phyloP scores from a whole-genome alignment of 2,329 filamentous ascomycete genomes.

The Diaporthe caulivora region DNA sequence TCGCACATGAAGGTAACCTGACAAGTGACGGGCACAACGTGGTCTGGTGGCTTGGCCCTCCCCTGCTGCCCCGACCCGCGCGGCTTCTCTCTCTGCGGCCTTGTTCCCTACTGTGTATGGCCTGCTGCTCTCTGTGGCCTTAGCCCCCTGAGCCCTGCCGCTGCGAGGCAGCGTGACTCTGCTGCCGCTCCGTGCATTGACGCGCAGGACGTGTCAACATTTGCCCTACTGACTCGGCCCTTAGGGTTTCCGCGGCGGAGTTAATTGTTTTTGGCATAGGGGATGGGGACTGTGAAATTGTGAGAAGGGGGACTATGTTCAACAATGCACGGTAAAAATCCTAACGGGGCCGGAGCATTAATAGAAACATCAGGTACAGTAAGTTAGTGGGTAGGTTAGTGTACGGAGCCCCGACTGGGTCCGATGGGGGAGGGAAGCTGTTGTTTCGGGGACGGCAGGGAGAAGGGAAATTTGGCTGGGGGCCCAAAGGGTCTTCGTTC shows the following conservation, averaged over 20 bases:
- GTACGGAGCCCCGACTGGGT: constrained; percentile 19
- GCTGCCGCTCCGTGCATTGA: constrained; percentile 4
- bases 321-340: too few species aligned
- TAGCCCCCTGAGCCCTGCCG: not conserved
- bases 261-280: not conserved
- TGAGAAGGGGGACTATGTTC: too few species aligned
- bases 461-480: constrained; percentile 14
- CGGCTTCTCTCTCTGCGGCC: not conserved
- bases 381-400: too few species aligned
- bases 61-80: not conserved
- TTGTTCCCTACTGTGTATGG: too few species aligned
- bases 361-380: not conserved
- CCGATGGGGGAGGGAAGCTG: constrained; percentile 11
- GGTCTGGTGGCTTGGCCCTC: constrained; percentile 6
- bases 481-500: not conserved
- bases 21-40: not conserved
- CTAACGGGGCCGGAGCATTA: not conserved
- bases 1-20: not conserved
- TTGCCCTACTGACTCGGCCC: constrained; percentile 2
- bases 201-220: not conserved
- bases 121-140: too few species aligned
- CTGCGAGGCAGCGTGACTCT: too few species aligned
- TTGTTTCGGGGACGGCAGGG: not conserved
- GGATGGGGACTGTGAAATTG: not conserved
- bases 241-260: not conserved